phyloP scores from a whole-genome alignment of 2,329 filamentous ascomycete genomes.

The Calonectria montana region DNA sequence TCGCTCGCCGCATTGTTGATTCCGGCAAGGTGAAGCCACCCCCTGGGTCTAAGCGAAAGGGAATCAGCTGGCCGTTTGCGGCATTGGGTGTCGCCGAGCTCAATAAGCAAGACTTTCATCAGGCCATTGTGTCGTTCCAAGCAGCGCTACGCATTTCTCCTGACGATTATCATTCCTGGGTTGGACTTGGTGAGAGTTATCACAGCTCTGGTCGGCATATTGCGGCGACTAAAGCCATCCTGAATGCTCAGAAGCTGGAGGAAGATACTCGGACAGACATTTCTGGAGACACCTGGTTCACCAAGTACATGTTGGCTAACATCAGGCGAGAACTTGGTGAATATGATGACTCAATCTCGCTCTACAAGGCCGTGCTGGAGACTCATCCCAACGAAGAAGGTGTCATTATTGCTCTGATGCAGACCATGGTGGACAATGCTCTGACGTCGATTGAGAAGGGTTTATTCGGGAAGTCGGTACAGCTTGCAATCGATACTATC shows the following conservation, averaged over 20 bases:
- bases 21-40: constrained; percentile 93
- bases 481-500: constrained; percentile 77
- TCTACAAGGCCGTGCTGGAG: constrained; percentile 80
- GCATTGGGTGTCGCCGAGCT: constrained; percentile 94
- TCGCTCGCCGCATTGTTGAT: constrained; percentile 90
- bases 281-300: constrained; percentile 86
- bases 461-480: constrained; percentile 84
- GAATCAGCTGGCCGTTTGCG: constrained; percentile 95
- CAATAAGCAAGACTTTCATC: constrained; percentile 90
- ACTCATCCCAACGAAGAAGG: constrained; percentile 82
- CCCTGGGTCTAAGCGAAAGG: constrained; percentile 92
- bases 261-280: constrained; percentile 62
- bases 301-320: constrained; percentile 95
- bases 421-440: constrained; percentile 87
- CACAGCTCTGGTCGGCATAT: constrained; percentile 93
- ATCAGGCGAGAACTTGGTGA: constrained; percentile 93
- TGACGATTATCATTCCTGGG: constrained; percentile 93
- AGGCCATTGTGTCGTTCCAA: constrained; percentile 92
- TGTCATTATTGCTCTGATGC: constrained; percentile 86
- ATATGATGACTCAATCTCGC: constrained; percentile 82
- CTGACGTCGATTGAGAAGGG: constrained; percentile 83
- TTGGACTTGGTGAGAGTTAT: constrained; percentile 97
- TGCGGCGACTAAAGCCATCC: constrained; percentile 91
- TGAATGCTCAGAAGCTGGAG: constrained; percentile 84
- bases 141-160: constrained; percentile 86